Evolutionary conservation across 108 stramenopile species (phyloP), one percentile per base, ranked within the genome.

Genomic region (Hondaea fermentalgiana): DNA sequence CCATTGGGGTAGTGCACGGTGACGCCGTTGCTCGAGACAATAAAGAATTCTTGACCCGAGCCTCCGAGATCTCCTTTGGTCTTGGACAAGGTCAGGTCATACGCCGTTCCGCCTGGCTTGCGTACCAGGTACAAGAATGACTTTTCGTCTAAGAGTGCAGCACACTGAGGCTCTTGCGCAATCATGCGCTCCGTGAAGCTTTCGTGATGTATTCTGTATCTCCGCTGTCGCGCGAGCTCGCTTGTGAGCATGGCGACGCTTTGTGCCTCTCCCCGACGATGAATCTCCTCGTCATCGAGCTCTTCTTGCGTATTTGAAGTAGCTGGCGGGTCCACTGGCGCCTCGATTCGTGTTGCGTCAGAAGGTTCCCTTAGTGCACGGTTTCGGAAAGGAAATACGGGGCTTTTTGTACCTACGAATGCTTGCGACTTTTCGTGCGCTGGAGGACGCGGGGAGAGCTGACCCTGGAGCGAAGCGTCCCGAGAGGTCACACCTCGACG

Each of bases 1-100:
- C 58, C 88, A 42, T 53, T 83, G 12, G 17, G n/a, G 87, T 93
- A 93, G 43, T 92, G 93, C 2, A 93, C 92, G 12, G 76, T 83
- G 23, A 83, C n/a, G 3, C 76, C 76, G 23, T 47, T 83, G 45
- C 23, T 25, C 28, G 76, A 83, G n/a, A 83, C 45, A 53, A 83
- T 83, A 45, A 45, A 83, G 4, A 53, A 83, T 6, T 83, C 76
- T 6, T 35, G 45, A 55, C 49, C 76, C n/a, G 51, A 53, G 25
- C 5, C 76, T 47, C 23, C 23, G 25, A 83, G 25, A 47, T 83
- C 49, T 16, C 76, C 51, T 23, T 83, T 83, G 76, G 51, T 47
- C 49, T 53, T 83, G 10, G 49, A 83, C 19, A 83, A 2, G 16
- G 76, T 83, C 23, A 83, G 76, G 76, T 83, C 76, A 3, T 83